A percentile compares a stretch with the other conserved stretches of the same genome.
phyloP scores from a whole-genome alignment of 2,329 filamentous ascomycete species.

The Sarocladium kiliense region DNA sequence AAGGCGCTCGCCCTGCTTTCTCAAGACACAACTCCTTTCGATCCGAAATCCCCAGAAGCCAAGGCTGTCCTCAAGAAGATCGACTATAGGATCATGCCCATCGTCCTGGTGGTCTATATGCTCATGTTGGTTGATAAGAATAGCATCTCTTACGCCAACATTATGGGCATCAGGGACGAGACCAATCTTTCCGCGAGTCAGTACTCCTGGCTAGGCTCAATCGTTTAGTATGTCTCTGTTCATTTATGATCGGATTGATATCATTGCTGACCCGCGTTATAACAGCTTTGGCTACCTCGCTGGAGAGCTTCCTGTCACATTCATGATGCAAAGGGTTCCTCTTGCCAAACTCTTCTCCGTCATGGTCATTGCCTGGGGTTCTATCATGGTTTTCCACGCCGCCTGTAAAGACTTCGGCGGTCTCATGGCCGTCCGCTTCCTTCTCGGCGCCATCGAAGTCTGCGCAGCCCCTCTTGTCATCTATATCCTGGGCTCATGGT shows the following conservation, averaged over 20 bases:
- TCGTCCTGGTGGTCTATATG: slow-evolving; percentile 10
- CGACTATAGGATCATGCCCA: slow-evolving; percentile 10
- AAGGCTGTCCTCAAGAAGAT: slow-evolving; percentile 11
- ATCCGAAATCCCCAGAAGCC: slow-evolving; percentile 9
- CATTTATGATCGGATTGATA: background rate
- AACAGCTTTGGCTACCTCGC: slow-evolving; percentile 12
- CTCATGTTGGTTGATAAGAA: slow-evolving; percentile 11
- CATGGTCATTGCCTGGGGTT: slow-evolving; percentile 11
- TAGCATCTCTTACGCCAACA: slow-evolving; percentile 11
- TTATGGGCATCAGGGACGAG: slow-evolving; percentile 11
- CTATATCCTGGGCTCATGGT: too few relatives aligned
- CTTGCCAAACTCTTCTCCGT: slow-evolving; percentile 10
- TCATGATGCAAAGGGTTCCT: slow-evolving; percentile 11
- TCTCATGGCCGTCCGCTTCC: too few relatives aligned
- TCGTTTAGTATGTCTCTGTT: slow-evolving; percentile 11
- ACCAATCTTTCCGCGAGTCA: slow-evolving; percentile 7
- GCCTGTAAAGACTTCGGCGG: too few relatives aligned
- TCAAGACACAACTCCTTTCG: slow-evolving; percentile 6
- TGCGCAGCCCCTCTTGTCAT: too few relatives aligned
- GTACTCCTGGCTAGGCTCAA: slow-evolving; percentile 13
- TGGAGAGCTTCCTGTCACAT: slow-evolving; percentile 10
- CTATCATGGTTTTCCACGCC: too few relatives aligned
- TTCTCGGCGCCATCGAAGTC: too few relatives aligned
- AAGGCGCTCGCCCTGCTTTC: slow-evolving; percentile 11
- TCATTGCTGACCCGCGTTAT: too few relatives aligned